Conservation (phyloP, 306 rosid genomes). For the Gleditsia sinensis region DNA sequence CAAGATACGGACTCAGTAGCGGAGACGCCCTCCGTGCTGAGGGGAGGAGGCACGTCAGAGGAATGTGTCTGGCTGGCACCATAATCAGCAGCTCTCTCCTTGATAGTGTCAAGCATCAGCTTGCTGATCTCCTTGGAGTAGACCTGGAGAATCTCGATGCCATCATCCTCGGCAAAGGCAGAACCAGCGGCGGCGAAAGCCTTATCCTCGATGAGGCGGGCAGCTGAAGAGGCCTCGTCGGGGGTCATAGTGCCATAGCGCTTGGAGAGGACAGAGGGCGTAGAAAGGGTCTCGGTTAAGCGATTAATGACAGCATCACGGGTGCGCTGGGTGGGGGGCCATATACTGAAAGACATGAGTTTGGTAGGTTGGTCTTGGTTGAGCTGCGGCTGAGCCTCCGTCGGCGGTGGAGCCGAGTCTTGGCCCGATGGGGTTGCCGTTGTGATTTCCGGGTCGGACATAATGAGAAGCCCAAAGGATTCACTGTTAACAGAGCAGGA, state of each 20-base stretch:
- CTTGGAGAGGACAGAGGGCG: constrained; percentile 81
- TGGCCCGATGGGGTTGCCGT: constrained; percentile 29
- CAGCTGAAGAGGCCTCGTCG: constrained; percentile 59
- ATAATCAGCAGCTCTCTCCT: constrained; percentile 49
- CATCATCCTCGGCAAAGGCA: constrained; percentile 60
- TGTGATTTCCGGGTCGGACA: not conserved
- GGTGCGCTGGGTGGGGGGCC: constrained; percentile 94
- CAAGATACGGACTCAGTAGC: constrained; percentile 41
- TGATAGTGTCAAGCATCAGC: constrained; percentile 84
- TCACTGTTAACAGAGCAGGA: not conserved
- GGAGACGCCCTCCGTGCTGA: constrained; percentile 35
- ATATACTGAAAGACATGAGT: constrained; percentile 57
- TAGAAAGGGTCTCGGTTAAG: constrained; percentile 71
- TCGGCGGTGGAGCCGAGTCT: not conserved
- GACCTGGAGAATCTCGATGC: constrained; percentile 83
- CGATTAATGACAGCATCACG: constrained; percentile 85
- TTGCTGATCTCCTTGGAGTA: constrained; percentile 95
- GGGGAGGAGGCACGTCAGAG: constrained; percentile 20
- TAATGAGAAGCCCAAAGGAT: not conserved
- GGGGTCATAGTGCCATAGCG: constrained; percentile 74
- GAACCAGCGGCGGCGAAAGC: constrained; percentile 62
- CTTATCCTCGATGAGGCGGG: constrained; percentile 72
- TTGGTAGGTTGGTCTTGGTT: not conserved
- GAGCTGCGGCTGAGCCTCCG: not conserved
- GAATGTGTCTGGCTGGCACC: constrained; percentile 33